Evolutionary conservation across 2,329 filamentous ascomycete genomes (phyloP), one percentile per base, ranked within the genome.

Genomic region (Fusarium sp.): DNA sequence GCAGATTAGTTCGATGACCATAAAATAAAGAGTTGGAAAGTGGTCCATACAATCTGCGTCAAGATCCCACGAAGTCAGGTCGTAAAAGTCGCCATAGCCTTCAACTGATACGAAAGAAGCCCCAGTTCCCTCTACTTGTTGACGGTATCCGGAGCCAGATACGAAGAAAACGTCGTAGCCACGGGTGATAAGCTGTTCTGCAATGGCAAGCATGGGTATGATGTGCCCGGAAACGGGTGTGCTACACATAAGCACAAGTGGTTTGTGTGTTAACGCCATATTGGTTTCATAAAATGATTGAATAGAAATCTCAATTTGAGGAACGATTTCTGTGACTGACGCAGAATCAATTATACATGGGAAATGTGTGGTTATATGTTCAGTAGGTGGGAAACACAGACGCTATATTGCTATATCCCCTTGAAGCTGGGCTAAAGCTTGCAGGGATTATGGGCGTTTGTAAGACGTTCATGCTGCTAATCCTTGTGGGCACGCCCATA

Each of bases 131-230:
- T 50, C 45, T 13, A 14, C 45, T 15, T 42, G 45, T 28, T 21
- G 21, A 13, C 38, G 28, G n/a, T 50, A 57, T 13, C 38, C 38
- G 13, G 45, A 42, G 17, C 54, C 54, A 28, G 54, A 50, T 2
- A 50, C 45, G 14, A 43, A 57, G 3, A 26, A 57, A 2, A 51
- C 44, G 8, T 50, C 14, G 8, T 59, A 54, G 0, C 21, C 26
- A 1, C 49, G 42, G 7, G 13, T 5, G 6, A 59, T 42, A 21
- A 59, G 49, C 11, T 59, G 47, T 7, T 39, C 47, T 21, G 49
- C 40, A 15, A 54, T 53, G 14, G 56, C 49, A 8, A 59, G 40
- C 49, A 59, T 54, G 1, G 49, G 47, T 24, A 53, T 59, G 11
- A 54, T 47, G 14, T 59, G 49, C 8, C 56, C 47, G 2, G 56